These are phyloP conservation scores for Penstemon barbatus DNA, from an alignment of 257 asterid species.

Conservation along the genomic window DNA sequence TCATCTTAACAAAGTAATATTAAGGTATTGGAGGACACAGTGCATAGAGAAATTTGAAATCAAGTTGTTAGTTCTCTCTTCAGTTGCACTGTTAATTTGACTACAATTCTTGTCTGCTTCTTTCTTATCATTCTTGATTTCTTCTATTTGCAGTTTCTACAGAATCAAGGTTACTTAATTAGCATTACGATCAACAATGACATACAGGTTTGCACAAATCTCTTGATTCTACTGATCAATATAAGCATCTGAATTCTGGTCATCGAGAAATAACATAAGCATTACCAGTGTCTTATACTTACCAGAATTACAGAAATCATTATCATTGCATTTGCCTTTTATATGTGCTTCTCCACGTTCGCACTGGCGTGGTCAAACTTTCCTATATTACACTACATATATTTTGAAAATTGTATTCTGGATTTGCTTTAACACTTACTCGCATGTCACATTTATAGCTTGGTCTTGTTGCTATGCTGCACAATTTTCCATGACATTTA, in stretches of 20 bases:
- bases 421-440: too few species aligned
- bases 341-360: background rate
- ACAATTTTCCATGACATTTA: too few species aligned
- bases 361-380: background rate
- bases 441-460: too few species aligned
- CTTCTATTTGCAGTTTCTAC: slow-evolving; percentile 69
- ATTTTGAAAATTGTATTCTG: background rate
- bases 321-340: background rate
- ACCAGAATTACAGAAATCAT: slow-evolving; percentile 1
- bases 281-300: slow-evolving; percentile 8
- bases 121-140: slow-evolving; percentile 27
- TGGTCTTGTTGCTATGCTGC: too few species aligned
- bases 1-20: slow-evolving; percentile 9
- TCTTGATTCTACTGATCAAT: slow-evolving; percentile 19
- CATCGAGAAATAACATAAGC: background rate
- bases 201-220: slow-evolving; percentile 62
- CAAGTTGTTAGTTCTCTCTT: slow-evolving; percentile 6
- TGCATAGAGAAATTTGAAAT: background rate
- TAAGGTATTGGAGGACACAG: background rate
- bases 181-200: slow-evolving; percentile 75
- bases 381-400: background rate
- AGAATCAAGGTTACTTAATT: slow-evolving; percentile 76
- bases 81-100: slow-evolving; percentile 18
- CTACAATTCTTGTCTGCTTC: slow-evolving; percentile 14
- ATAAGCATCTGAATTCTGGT: slow-evolving; percentile 23